Evolutionary conservation across 257 asterid genomes (phyloP).

Genomic region (Cruciata laevipes): DNA sequence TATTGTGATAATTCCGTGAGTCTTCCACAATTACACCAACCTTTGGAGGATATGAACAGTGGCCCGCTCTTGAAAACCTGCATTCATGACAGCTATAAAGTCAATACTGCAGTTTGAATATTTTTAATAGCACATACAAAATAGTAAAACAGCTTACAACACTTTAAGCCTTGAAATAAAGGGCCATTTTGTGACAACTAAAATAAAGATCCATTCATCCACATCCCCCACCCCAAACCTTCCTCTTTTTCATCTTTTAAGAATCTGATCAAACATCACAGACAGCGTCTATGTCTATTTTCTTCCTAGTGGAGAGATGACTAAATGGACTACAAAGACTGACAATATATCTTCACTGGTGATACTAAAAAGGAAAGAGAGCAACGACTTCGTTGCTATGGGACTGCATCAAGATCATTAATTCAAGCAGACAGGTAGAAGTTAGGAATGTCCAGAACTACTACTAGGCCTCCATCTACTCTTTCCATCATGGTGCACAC

Average conservation of each 20-base stretch:
- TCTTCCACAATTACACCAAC: conserved; percentile 36
- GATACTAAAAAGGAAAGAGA: neutral
- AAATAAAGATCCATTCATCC: neutral
- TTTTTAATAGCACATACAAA: conserved; percentile 17
- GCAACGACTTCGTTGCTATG: neutral
- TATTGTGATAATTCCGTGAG: neutral
- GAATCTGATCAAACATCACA: neutral
- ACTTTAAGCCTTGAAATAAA: neutral
- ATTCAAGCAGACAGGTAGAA: neutral
- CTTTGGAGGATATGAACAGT: conserved; percentile 93
- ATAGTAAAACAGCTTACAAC: conserved; percentile 1
- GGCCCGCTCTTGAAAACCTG: conserved; percentile 99
- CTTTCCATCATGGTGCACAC: neutral
- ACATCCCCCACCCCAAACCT: neutral
- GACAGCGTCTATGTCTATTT: neutral
- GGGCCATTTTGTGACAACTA: neutral
- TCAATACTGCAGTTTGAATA: neutral
- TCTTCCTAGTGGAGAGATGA: neutral
- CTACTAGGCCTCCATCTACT: neutral
- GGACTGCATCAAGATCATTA: neutral
- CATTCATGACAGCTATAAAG: conserved; percentile 21
- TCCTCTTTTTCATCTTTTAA: neutral
- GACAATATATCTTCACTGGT: neutral
- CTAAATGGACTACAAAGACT: neutral
- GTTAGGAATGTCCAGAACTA: neutral